A percentile compares a stretch with the other conserved stretches of the same genome.
These are phyloP conservation scores for Colletotrichum paranaense DNA, from an alignment of 2,329 filamentous ascomycete genomes.

Conservation along the genomic window DNA sequence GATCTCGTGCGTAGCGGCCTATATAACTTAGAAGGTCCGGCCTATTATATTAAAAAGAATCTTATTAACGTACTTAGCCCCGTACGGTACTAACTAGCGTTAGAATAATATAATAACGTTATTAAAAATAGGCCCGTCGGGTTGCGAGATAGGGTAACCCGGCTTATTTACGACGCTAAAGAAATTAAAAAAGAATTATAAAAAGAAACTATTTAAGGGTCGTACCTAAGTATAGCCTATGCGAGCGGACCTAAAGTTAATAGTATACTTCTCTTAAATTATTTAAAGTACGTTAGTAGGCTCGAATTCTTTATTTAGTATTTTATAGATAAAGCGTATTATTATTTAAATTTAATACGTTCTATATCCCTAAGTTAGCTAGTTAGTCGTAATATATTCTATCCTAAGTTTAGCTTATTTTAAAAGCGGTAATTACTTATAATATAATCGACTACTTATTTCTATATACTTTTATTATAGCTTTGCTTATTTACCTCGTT, in stretches of 20 bases:
- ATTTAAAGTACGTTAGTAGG: neutral
- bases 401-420: neutral
- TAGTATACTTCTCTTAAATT: slow-evolving; percentile 3
- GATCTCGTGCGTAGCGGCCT: slow-evolving; percentile 6
- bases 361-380: too few species aligned
- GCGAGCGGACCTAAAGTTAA: neutral
- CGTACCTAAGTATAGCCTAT: neutral
- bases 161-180: slow-evolving; percentile 4
- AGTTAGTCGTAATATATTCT: too few species aligned
- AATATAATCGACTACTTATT: neutral
- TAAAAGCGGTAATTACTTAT: neutral
- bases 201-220: neutral
- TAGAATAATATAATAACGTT: slow-evolving; percentile 1
- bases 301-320: neutral
- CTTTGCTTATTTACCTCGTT: too few species aligned
- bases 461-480: too few species aligned
- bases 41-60: slow-evolving; percentile 10
- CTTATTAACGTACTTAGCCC: slow-evolving; percentile 1
- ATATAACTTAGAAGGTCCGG: slow-evolving; percentile 5
- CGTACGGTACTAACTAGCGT: neutral
- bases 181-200: slow-evolving; percentile 12
- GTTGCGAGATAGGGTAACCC: neutral
- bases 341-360: neutral
- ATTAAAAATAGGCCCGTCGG: too few species aligned
- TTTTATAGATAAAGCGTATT: neutral